Evolutionary conservation across 208 protist species (phyloP).

Genomic region (Leishmania guyanensis): DNA sequence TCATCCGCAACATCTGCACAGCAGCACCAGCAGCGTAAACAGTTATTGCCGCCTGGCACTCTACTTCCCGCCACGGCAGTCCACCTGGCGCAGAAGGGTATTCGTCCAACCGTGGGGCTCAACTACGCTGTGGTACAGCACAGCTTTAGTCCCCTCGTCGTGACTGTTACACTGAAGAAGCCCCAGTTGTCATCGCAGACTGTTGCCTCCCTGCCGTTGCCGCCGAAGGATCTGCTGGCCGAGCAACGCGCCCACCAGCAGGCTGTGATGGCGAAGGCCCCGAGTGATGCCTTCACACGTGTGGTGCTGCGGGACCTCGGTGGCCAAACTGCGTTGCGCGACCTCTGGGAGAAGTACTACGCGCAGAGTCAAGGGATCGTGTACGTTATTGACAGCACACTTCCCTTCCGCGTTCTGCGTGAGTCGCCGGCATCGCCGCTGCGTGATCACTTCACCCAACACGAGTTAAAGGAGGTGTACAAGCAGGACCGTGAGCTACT

Average conservation of each 20-base stretch:
- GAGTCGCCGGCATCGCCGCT: not conserved
- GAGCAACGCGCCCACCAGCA: slow-evolving; percentile 21
- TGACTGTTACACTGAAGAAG: slow-evolving; percentile 31
- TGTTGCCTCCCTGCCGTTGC: slow-evolving; percentile 48
- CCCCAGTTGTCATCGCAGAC: slow-evolving; percentile 77
- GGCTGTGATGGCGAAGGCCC: slow-evolving; percentile 9
- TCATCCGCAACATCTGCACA: not conserved
- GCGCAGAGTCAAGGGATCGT: slow-evolving; percentile 91
- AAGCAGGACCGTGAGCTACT: slow-evolving; percentile 64
- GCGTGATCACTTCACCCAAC: slow-evolving; percentile 24
- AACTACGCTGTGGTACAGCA: slow-evolving; percentile 96
- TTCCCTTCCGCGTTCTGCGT: slow-evolving; percentile 13
- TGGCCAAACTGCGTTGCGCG: slow-evolving; percentile 93
- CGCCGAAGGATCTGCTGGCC: slow-evolving; percentile 9
- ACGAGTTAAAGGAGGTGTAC: slow-evolving; percentile 25
- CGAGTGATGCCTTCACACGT: slow-evolving; percentile 35
- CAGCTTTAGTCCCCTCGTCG: slow-evolving; percentile 36
- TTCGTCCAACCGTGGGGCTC: slow-evolving; percentile 97
- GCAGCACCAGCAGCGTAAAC: not conserved
- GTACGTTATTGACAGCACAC: slow-evolving; percentile 91
- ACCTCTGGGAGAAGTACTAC: slow-evolving; percentile 97
- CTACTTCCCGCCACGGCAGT: slow-evolving; percentile 23
- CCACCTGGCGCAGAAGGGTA: slow-evolving; percentile 75
- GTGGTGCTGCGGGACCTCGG: slow-evolving; percentile 96
- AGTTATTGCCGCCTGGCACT: slow-evolving; percentile 22